Base-by-base conservation (phyloP, 2,329 filamentous ascomycete species). In the Sclerotiophoma versabilis region DNA sequence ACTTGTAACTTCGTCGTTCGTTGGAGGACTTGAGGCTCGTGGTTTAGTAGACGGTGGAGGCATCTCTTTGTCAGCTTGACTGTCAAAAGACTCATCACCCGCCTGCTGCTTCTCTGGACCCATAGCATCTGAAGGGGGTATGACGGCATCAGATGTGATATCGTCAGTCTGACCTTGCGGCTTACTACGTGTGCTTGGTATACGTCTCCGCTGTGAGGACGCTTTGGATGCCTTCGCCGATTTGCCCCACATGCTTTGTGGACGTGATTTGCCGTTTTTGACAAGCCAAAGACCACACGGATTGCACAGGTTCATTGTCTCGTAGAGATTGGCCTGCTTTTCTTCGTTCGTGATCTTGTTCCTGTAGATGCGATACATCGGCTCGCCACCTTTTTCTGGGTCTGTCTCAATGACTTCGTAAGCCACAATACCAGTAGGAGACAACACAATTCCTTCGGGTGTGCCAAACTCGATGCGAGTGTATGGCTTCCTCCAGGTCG, bases 281-380 rank as follows among this genome's bases (percentile, higher is more conserved):
- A 88, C 87, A 64, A 99, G 87, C 92, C 92, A 99, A 34, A 99
- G 87, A 15, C 95, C 95, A 72, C 95, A 99, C 54, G 93, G 92
- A 73, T 99, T 99, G 81, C 95, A 99, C 30, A 98, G 83, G 23
- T 90, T 82, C 50, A 91, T 83, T 64, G 91, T 85, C 37, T 83
- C 84, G 81, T 90, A 97, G 33, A 72, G 69, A 11, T 71, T 63
- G 49, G 68, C 60, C 58, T 83, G 81, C 71, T 87, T 88, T 71
- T 90, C 87, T 42, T 89, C 86, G 3, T 81, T 78, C 1, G 80
- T 83, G 6, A 93, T 74, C 10, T 83, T 84, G 74, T 95, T 96
- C 78, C 93, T 93, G 71, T 91, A 84, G 23, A 93, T 79, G 44
- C 92, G 87, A 73, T 93, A 92, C 38, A 84, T 80, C 6, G 79